These are phyloP conservation scores for Termitomyces sp. DNA, from an alignment of 768 basidiomycete species.

Conservation along the genomic window DNA sequence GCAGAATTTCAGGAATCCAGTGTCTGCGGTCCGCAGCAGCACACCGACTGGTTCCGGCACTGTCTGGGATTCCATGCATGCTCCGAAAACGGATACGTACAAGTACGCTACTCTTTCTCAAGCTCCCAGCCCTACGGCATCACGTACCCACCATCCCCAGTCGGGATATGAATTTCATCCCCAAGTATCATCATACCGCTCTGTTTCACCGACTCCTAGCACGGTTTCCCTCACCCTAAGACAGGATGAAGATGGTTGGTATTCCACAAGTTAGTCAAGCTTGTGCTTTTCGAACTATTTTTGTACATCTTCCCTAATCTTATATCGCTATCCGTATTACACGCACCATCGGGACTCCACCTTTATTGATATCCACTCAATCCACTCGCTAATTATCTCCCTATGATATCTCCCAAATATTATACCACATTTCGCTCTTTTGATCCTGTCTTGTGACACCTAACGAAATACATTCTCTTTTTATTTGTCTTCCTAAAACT, in stretches of 20 bases:
- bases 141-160: constrained; percentile 30
- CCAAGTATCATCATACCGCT: constrained; percentile 21
- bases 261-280: constrained; percentile 35
- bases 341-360: constrained; percentile 1
- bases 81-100: constrained; percentile 28
- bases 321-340: constrained; percentile 4
- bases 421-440: constrained; percentile 5
- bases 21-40: constrained; percentile 32
- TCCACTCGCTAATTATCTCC: not conserved
- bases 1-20: constrained; percentile 28
- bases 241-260: constrained; percentile 76
- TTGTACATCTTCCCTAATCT: constrained; percentile 1
- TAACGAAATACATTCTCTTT: not conserved
- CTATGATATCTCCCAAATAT: not conserved
- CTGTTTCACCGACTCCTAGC: constrained; percentile 70
- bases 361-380: not conserved
- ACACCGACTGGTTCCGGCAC: constrained; percentile 41
- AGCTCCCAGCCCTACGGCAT: constrained; percentile 24
- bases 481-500: not conserved
- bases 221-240: constrained; percentile 69
- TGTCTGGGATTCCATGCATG: constrained; percentile 71
- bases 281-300: not conserved
- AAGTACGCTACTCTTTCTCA: constrained; percentile 18
- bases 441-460: not conserved
- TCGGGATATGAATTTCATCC: constrained; percentile 27